These are phyloP conservation scores for Striga asiatica DNA, from an alignment of 257 asterid species.

Conservation along the genomic window DNA sequence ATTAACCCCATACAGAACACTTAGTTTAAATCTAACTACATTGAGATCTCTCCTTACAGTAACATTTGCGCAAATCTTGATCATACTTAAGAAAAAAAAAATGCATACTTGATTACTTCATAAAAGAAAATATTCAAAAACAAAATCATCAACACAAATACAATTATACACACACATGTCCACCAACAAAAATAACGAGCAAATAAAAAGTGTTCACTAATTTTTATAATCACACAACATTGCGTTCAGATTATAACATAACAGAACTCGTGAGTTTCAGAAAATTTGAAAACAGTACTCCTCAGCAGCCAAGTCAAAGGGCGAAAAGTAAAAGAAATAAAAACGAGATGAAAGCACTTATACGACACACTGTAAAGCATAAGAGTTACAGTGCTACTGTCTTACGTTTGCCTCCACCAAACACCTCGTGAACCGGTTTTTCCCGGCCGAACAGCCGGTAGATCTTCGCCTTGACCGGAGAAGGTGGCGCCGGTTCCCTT, in stretches of 20 bases:
- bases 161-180: too few species aligned
- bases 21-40: background rate
- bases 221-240: background rate
- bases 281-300: background rate
- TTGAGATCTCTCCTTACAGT: background rate
- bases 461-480: conserved; percentile 37
- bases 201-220: too few species aligned
- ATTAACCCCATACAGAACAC: background rate
- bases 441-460: conserved; percentile 52
- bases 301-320: background rate
- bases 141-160: background rate
- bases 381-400: background rate
- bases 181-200: too few species aligned
- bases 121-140: background rate
- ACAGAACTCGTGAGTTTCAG: background rate
- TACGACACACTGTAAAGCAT: background rate
- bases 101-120: background rate
- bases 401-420: conserved; percentile 87
- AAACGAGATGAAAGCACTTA: background rate
- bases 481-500: conserved; percentile 28
- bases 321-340: background rate
- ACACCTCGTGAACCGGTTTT: conserved; percentile 62
- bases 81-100: background rate
- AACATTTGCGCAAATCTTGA: background rate
- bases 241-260: background rate